These are phyloP conservation scores for Epichloe typhina DNA, from an alignment of 2,329 filamentous ascomycete genomes.

Conservation along the genomic window DNA sequence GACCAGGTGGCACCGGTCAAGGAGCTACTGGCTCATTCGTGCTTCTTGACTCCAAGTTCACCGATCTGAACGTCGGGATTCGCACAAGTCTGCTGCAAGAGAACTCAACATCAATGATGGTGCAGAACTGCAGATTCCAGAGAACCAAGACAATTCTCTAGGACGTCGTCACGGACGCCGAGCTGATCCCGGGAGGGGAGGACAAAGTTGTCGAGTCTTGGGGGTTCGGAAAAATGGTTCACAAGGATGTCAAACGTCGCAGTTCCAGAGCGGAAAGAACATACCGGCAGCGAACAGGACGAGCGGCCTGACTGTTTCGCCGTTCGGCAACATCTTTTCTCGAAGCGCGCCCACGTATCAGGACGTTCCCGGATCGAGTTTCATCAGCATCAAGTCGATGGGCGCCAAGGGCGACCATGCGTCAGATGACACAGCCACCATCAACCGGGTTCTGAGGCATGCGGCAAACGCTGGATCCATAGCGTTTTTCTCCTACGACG, in stretches of 20 bases:
- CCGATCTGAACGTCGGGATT: slow-evolving; percentile 1
- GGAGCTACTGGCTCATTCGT: slow-evolving; percentile 8
- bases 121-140: slow-evolving; percentile 4
- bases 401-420: slow-evolving; percentile 53
- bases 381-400: slow-evolving; percentile 13
- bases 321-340: neutral
- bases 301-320: neutral
- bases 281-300: neutral
- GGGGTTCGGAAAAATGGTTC: neutral
- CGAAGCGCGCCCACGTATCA: slow-evolving; percentile 1
- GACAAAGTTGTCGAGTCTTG: neutral
- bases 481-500: slow-evolving; percentile 9
- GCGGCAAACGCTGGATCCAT: slow-evolving; percentile 13
- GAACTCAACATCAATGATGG: slow-evolving; percentile 7
- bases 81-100: slow-evolving; percentile 4
- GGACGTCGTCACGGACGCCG: neutral
- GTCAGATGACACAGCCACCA: slow-evolving; percentile 43
- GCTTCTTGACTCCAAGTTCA: neutral
- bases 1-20: slow-evolving; percentile 4
- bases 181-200: neutral
- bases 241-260: neutral
- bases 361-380: neutral
- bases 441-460: slow-evolving; percentile 17
- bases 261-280: neutral
- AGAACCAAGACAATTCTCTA: neutral